Evolutionary conservation across 768 basidiomycete species (phyloP).

Genomic region (Termitomyces heimii): DNA sequence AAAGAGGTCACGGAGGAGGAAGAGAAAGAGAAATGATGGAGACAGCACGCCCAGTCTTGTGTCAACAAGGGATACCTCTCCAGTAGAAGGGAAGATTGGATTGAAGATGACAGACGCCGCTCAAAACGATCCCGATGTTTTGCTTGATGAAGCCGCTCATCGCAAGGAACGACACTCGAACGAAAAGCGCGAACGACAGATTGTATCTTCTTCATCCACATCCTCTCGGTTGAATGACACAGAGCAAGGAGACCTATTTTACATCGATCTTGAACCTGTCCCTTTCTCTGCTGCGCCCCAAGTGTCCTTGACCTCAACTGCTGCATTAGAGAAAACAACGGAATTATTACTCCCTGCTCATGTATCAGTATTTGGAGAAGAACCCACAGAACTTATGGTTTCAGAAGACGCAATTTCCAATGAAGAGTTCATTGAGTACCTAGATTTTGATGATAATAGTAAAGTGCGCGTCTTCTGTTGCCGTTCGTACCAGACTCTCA

Average conservation of each 20-base stretch:
- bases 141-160: background rate
- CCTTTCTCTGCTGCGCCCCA: slow-evolving; percentile 22
- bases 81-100: slow-evolving; percentile 15
- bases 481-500: background rate
- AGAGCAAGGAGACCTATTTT: slow-evolving; percentile 31
- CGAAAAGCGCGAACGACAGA: slow-evolving; percentile 5
- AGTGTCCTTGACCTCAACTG: slow-evolving; percentile 7
- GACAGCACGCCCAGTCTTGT: slow-evolving; percentile 10
- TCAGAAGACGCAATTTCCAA: slow-evolving; percentile 37
- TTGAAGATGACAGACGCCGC: background rate
- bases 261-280: slow-evolving; percentile 41
- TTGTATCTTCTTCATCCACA: slow-evolving; percentile 9
- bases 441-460: slow-evolving; percentile 60
- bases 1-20: slow-evolving; percentile 19
- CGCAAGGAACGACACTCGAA: slow-evolving; percentile 2
- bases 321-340: slow-evolving; percentile 13
- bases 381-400: slow-evolving; percentile 41
- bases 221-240: slow-evolving; percentile 10
- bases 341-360: slow-evolving; percentile 61
- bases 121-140: background rate
- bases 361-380: slow-evolving; percentile 50
- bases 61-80: slow-evolving; percentile 16
- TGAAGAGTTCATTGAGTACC: slow-evolving; percentile 69
- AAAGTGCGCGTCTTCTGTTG: slow-evolving; percentile 33
- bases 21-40: slow-evolving; percentile 19